Percentiles rank a stretch among this genome's conserved stretches.
These are phyloP conservation scores for Inga leiocalycina DNA, from an alignment of 306 rosid species.

Conservation along the genomic window DNA sequence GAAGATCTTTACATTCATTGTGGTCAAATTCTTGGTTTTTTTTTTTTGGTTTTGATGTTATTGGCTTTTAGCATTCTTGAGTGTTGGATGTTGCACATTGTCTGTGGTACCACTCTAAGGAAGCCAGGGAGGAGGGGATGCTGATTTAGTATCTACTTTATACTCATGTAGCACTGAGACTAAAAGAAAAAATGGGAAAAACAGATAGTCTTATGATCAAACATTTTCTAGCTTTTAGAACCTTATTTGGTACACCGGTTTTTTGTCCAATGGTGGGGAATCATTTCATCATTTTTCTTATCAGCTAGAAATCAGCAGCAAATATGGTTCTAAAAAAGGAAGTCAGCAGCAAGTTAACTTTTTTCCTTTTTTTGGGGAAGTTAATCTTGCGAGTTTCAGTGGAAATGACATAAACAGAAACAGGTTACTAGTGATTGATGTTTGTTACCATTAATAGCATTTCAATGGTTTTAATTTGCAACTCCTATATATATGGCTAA, in stretches of 20 bases:
- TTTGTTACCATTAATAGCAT: neutral
- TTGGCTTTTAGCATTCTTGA: conserved; percentile 14
- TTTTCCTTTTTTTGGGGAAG: neutral
- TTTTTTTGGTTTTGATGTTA: neutral
- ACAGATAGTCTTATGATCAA: neutral
- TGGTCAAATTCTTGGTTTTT: neutral
- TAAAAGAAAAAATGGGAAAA: neutral
- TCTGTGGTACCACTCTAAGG: neutral
- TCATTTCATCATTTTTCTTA: neutral
- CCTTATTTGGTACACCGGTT: neutral
- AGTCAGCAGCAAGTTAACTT: neutral
- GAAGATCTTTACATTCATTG: conserved; percentile 2
- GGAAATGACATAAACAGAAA: conserved; percentile 7
- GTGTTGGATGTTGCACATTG: neutral
- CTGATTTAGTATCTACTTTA: neutral
- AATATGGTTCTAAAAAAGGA: neutral
- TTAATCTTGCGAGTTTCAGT: neutral
- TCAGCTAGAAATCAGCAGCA: neutral
- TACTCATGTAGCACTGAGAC: neutral
- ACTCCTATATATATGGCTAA: neutral
- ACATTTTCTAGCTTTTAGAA: neutral
- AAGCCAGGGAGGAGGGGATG: neutral
- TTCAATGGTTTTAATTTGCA: neutral
- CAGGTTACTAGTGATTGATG: conserved; percentile 3
- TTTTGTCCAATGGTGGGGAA: neutral